Evolutionary conservation across 257 asterid species (phyloP), one percentile per base, ranked within the genome.

Genomic region (Solanum phureja): DNA sequence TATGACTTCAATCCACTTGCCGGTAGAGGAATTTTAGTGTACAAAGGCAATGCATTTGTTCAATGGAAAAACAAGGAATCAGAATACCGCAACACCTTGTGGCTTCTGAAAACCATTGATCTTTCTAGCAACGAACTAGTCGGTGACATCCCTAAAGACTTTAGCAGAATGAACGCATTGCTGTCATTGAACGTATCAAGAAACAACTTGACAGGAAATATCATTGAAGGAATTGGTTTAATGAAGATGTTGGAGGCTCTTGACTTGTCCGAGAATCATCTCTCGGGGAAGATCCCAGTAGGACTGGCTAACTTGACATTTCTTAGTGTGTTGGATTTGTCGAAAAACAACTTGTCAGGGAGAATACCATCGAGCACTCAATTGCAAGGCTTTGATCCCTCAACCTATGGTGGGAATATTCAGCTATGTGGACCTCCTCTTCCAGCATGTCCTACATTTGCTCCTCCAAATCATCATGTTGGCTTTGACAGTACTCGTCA

Each of bases 161-260:
- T 90, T 83, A 64, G 85, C 11, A 5, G 13, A 21, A 19, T 90
- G 87, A 87, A n/a, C 19, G 92, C 88, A 68, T 49, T 91, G 77
- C 73, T 86, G 23, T 90, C 90, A 27, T 68, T 91, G 79, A 91
- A 90, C 86, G 27, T 92, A 34, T 92, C 92, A n/a, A 83, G 90
- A 24, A 92, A 91, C 75, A 31, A 37, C 6, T 33, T 92, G 68
- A 83, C 60, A 3, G 92, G 92, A 49, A 74, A 31, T 23, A 88
- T 93, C 52, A 60, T 84, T 62, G 29, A 90, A 35, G 38, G 87
- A 21, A 91, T 93, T 33, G 92, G 89, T 14, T 35, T 66, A 16
- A 81, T 88, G 85, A 60, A 85, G 16, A 85, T 27, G 88, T 76
- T 85, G 42, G 86, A 88, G 82, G 11, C 8, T 79, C 84, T 87